A percentile compares a stretch with the other conserved stretches of the same genome.
Conservation (phyloP, 257 asterid genomes). For the Rhazya stricta region DNA sequence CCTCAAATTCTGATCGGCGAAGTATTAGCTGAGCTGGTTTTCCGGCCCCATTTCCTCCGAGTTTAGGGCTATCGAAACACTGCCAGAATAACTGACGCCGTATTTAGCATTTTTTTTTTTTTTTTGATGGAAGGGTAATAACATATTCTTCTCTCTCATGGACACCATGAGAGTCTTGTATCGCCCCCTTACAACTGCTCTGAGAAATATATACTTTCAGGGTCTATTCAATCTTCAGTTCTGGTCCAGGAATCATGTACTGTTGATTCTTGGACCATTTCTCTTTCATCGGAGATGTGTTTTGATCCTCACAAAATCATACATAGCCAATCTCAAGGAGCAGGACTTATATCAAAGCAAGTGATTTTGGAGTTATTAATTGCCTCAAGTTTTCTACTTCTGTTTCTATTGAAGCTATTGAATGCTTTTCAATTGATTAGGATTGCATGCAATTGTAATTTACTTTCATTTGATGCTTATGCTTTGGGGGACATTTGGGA, state of each 20-base stretch:
- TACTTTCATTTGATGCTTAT: neutral
- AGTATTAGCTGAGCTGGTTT: neutral
- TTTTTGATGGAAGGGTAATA: neutral
- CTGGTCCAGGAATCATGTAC: conserved; percentile 22
- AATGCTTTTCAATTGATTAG: neutral
- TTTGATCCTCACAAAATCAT: neutral
- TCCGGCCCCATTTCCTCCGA: conserved; percentile 16
- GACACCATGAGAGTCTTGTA: conserved; percentile 2
- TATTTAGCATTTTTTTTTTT: neutral
- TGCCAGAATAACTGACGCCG: neutral
- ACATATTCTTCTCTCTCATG: neutral
- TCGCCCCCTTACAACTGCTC: conserved; percentile 1
- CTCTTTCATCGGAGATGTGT: neutral
- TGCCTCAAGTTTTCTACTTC: neutral
- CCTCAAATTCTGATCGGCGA: neutral
- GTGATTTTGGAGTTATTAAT: neutral
- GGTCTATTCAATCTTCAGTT: neutral
- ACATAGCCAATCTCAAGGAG: neutral
- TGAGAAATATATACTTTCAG: neutral
- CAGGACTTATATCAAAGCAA: neutral
- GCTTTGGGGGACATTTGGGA: neutral
- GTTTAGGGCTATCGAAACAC: conserved; percentile 5
- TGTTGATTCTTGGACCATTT: conserved; percentile 21
- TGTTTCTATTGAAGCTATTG: neutral
- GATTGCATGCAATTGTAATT: neutral